phyloP scores from a whole-genome alignment of 1,284 basidiomycete genomes.

The Apiotrichum gamsii region DNA sequence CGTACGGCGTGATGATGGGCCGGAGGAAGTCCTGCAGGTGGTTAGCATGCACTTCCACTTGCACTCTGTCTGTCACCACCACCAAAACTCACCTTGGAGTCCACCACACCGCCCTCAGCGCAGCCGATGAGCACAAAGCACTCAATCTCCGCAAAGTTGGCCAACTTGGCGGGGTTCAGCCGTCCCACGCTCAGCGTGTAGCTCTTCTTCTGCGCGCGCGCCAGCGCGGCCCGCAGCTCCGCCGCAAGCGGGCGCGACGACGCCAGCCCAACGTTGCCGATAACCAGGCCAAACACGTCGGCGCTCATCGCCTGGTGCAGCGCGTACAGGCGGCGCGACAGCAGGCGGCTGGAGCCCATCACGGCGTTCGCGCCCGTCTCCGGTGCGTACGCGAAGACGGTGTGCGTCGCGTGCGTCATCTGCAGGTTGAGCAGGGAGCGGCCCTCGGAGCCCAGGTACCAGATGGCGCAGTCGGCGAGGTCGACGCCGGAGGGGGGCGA shows the following conservation, averaged over 20 bases:
- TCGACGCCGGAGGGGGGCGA: constrained; percentile 36
- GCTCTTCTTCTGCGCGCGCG: constrained; percentile 67
- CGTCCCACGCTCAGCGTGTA: constrained; percentile 96
- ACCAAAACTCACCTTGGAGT: constrained; percentile 58
- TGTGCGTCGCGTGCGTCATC: constrained; percentile 61
- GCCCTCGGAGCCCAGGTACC: constrained; percentile 81
- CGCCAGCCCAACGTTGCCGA: constrained; percentile 86
- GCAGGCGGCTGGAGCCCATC: constrained; percentile 59
- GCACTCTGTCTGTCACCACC: too few species aligned
- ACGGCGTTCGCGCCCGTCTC: constrained; percentile 34
- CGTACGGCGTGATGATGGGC: constrained; percentile 92
- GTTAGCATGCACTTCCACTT: background rate
- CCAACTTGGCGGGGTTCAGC: constrained; percentile 89
- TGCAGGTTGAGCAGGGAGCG: constrained; percentile 78
- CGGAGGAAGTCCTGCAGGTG: constrained; percentile 76
- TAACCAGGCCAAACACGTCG: constrained; percentile 89
- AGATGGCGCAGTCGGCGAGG: constrained; percentile 50
- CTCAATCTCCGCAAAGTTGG: constrained; percentile 94
- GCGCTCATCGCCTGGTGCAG: constrained; percentile 87
- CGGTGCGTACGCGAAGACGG: constrained; percentile 61
- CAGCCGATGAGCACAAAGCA: constrained; percentile 94
- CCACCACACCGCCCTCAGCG: constrained; percentile 84
- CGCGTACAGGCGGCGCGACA: constrained; percentile 85
- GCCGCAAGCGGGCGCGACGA: constrained; percentile 71
- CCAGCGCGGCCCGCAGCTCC: constrained; percentile 64